Conservation (phyloP, 2,329 filamentous ascomycete genomes). For the Colletotrichum chlorophyti region DNA sequence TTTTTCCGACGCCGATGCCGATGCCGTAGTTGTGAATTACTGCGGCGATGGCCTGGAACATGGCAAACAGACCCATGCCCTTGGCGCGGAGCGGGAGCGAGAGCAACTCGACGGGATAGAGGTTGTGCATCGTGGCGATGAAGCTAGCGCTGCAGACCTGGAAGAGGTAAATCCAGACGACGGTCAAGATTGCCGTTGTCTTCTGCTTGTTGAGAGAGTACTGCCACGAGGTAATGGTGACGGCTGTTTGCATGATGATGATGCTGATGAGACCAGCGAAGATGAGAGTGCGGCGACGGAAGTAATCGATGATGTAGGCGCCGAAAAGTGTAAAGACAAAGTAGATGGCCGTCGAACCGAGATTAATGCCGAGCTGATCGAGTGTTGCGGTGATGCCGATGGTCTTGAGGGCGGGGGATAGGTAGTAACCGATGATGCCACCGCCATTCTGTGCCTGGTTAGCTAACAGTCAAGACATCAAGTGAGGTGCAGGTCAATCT, state of each 20-base stretch:
- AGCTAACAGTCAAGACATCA: background rate
- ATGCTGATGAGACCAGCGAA: constrained; percentile 38
- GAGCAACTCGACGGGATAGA: constrained; percentile 52
- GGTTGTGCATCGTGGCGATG: constrained; percentile 55
- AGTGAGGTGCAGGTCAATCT: background rate
- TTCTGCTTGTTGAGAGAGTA: constrained; percentile 40
- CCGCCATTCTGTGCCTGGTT: constrained; percentile 43
- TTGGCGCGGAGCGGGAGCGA: constrained; percentile 50
- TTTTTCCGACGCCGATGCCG: constrained; percentile 50
- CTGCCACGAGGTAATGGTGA: constrained; percentile 55
- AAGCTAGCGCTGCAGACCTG: constrained; percentile 52
- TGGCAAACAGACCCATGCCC: constrained; percentile 51
- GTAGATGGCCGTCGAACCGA: constrained; percentile 51
- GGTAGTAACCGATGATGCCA: constrained; percentile 51
- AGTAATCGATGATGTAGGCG: constrained; percentile 48
- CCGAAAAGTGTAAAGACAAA: constrained; percentile 53
- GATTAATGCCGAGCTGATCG: constrained; percentile 48
- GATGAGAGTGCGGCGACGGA: constrained; percentile 49
- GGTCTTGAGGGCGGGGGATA: constrained; percentile 46
- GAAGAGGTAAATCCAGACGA: constrained; percentile 56
- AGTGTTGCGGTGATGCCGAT: constrained; percentile 46
- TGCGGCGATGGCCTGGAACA: constrained; percentile 51
- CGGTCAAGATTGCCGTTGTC: constrained; percentile 46
- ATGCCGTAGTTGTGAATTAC: constrained; percentile 54
- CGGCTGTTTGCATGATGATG: constrained; percentile 50